Conservation (phyloP, 108 stramenopile species). For the Cyclotella kingstonii region DNA sequence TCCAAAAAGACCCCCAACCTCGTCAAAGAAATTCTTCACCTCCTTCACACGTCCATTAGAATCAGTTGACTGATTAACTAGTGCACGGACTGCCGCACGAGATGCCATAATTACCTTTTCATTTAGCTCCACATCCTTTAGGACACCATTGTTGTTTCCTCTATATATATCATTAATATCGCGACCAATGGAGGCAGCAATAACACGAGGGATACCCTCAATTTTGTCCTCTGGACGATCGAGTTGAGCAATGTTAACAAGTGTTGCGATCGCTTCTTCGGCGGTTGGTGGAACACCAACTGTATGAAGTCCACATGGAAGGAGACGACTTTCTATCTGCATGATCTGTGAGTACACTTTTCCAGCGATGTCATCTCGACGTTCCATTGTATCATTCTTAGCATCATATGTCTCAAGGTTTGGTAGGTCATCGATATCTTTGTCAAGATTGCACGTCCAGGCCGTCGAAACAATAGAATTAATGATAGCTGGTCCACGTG, state of each 20-base stretch:
- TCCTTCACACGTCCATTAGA: conserved; percentile 92
- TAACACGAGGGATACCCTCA: conserved; percentile 90
- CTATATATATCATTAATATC: conserved; percentile 95
- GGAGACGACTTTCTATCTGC: conserved; percentile 96
- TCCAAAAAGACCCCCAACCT: conserved; percentile 69
- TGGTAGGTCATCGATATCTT: conserved; percentile 90
- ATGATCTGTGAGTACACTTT: conserved; percentile 91
- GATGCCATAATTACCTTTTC: conserved; percentile 77
- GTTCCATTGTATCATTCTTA: conserved; percentile 73
- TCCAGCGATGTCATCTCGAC: conserved; percentile 85
- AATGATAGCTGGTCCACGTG: conserved; percentile 92
- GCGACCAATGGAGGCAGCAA: conserved; percentile 89
- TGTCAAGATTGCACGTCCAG: conserved; percentile 94
- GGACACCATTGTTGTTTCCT: conserved; percentile 86
- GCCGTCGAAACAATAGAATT: conserved; percentile 95
- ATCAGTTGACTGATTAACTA: conserved; percentile 89
- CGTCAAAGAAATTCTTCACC: conserved; percentile 87
- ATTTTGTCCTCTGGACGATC: conserved; percentile 93
- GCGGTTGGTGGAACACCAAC: conserved; percentile 95
- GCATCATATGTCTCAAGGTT: conserved; percentile 78
- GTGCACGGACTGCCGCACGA: conserved; percentile 88
- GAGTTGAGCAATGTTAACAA: conserved; percentile 94
- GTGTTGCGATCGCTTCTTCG: conserved; percentile 92
- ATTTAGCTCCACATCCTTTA: conserved; percentile 87
- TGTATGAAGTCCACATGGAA: conserved; percentile 95